Base-by-base conservation (phyloP, 306 rosid species). In the Arachis stenosperma region DNA sequence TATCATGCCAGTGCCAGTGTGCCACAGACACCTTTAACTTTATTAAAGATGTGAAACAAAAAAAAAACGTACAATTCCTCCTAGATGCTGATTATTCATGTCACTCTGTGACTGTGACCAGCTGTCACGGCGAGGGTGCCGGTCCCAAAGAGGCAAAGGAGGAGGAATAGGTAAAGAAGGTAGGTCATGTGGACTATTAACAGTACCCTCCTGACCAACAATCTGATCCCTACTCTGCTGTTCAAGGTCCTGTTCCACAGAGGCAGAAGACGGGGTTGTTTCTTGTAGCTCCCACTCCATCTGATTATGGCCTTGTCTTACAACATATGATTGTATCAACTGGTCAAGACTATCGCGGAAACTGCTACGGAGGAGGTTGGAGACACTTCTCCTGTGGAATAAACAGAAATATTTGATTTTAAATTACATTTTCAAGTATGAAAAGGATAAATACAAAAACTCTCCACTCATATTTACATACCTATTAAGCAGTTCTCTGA, bases 401-500 rank as follows among this genome's bases (percentile, higher is more conserved):
- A 33, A 86, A 64, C 42, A 81, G 27, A 57, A 74, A 13, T 36
- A 42, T 15, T 15, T 37, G 52, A 48, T 62, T 64, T 54, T 65
- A 55, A 42, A 76, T 67, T 51, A 58, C 17, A 42, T 33, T n/a
- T 68, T 79, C 13, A 57, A 65, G 58, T 44, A 51, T 6, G 60
- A 56, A 64, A 54, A 27, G 41, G 41, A 50, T 29, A 30, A 63
- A 22, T 29, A 54, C 73, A 69, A 13, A 82, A 75, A 40, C 56
- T 54, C 37, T 8, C 53, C 51, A 61, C 33, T 60, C 17, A 27
- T 13, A 56, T 59, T 52, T 41, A 44, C 47, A 52, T 75, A 91
- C 99, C 99, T 91, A 86, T 78, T 90, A 74, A 88, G 68, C 74
- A 95, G 97, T 81, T 95, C 98, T 84, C 95, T 83, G 67, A 95